Percentiles rank a stretch among this genome's conserved stretches.
These are phyloP conservation scores for Soucietia sequanensis DNA, from an alignment of 805 yeast genomes.

Conservation along the genomic window DNA sequence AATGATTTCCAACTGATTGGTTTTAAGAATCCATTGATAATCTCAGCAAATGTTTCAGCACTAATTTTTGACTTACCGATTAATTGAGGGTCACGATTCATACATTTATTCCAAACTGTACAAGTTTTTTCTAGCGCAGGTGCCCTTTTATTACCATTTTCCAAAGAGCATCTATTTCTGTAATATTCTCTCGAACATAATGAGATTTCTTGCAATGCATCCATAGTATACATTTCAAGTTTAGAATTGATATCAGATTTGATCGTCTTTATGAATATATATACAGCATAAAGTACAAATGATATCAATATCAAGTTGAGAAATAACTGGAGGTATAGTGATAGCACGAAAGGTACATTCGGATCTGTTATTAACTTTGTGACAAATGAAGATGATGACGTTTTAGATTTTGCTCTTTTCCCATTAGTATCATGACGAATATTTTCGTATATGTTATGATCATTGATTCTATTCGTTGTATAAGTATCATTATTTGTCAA, in stretches of 20 bases:
- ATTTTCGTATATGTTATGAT: too few relatives aligned
- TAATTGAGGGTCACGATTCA: constrained; percentile 70
- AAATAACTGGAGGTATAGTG: constrained; percentile 61
- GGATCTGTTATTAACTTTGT: too few relatives aligned
- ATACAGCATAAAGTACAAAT: constrained; percentile 50
- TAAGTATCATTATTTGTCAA: too few relatives aligned
- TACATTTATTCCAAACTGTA: constrained; percentile 74
- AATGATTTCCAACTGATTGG: constrained; percentile 72
- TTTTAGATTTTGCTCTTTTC: too few relatives aligned
- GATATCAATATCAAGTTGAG: constrained; percentile 55
- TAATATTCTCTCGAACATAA: constrained; percentile 68
- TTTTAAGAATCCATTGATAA: constrained; percentile 69
- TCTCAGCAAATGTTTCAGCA: constrained; percentile 82
- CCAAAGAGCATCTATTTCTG: constrained; percentile 69
- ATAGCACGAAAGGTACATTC: constrained; percentile 52
- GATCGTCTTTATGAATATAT: constrained; percentile 53
- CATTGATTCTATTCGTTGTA: too few relatives aligned
- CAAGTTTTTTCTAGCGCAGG: constrained; percentile 77
- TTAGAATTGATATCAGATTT: constrained; percentile 69
- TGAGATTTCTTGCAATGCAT: constrained; percentile 62
- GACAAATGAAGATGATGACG: too few relatives aligned
- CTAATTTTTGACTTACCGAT: constrained; percentile 70
- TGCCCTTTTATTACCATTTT: constrained; percentile 44
- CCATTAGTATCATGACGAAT: too few relatives aligned
- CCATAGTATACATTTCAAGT: constrained; percentile 59